phyloP scores from a whole-genome alignment of 768 basidiomycete genomes.

The Mycena alexandri region DNA sequence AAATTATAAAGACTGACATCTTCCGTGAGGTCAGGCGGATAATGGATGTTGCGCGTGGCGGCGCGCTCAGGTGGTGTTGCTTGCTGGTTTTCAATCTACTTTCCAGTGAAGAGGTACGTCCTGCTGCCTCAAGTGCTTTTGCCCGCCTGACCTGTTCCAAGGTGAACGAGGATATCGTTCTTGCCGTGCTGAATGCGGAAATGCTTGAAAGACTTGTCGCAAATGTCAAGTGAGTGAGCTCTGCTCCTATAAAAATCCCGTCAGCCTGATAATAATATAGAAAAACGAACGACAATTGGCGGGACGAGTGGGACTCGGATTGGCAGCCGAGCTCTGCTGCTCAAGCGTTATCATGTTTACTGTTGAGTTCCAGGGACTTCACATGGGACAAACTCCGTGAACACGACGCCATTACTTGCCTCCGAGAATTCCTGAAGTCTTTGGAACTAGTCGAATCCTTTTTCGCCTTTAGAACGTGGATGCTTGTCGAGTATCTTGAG shows the following conservation, averaged over 20 bases:
- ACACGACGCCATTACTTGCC: constrained; percentile 5
- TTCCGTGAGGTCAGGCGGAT: constrained; percentile 8
- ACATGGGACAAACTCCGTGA: constrained; percentile 12
- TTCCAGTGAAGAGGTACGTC: constrained; percentile 4
- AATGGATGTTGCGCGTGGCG: not conserved
- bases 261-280: not conserved
- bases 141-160: not conserved
- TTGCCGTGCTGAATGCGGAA: constrained; percentile 6
- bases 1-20: constrained; percentile 15
- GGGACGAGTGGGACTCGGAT: not conserved
- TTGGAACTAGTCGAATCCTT: constrained; percentile 4
- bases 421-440: constrained; percentile 4
- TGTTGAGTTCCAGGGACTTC: constrained; percentile 1
- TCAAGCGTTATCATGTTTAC: constrained; percentile 8
- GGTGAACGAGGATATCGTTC: constrained; percentile 16
- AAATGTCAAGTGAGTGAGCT: not conserved
- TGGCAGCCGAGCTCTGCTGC: constrained; percentile 8
- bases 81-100: constrained; percentile 6
- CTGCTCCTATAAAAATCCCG: no score
- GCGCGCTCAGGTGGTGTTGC: constrained; percentile 5
- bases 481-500: constrained; percentile 15
- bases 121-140: not conserved
- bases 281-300: not conserved
- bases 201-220: constrained; percentile 11
- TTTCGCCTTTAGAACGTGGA: constrained; percentile 10